Evolutionary conservation across 1,139 yeast species (phyloP).

Genomic region (Saccharomyces hybrid): DNA sequence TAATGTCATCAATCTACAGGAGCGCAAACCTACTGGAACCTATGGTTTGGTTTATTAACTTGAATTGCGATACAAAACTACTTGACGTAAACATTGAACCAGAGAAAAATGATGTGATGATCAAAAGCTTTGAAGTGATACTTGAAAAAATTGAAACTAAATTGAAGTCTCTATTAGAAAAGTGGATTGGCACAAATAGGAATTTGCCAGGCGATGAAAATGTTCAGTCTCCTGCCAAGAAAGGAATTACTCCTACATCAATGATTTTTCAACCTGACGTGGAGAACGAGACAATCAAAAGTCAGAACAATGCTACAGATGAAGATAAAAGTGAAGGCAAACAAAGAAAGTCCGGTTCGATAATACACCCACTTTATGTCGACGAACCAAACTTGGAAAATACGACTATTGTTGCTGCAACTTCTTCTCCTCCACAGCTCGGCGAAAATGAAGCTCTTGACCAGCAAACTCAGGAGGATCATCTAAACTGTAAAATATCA

Average conservation of each 20-base stretch:
- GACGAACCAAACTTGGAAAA: background rate
- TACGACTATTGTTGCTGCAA: background rate
- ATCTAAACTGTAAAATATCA: background rate
- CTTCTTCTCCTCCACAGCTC: background rate
- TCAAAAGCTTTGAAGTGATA: constrained; percentile 21
- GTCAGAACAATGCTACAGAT: background rate
- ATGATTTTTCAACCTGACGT: background rate
- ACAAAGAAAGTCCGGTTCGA: background rate
- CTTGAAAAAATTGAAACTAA: constrained; percentile 8
- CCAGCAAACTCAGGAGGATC: background rate
- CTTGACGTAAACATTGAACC: constrained; percentile 42
- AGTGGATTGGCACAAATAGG: background rate
- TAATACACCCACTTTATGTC: background rate
- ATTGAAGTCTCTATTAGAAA: constrained; percentile 1
- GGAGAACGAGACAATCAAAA: background rate
- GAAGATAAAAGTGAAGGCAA: background rate
- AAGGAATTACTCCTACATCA: constrained; percentile 1
- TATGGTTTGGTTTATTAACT: constrained; percentile 30
- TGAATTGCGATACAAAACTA: constrained; percentile 10
- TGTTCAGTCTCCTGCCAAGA: background rate
- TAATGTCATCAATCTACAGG: constrained; percentile 22
- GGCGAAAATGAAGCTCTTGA: background rate
- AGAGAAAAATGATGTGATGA: constrained; percentile 37
- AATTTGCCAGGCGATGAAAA: background rate
- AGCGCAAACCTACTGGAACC: constrained; percentile 25